Evolutionary conservation across 192 early-diverging fungal species (phyloP).

Genomic region (Rhizoclosmatium sp.): DNA sequence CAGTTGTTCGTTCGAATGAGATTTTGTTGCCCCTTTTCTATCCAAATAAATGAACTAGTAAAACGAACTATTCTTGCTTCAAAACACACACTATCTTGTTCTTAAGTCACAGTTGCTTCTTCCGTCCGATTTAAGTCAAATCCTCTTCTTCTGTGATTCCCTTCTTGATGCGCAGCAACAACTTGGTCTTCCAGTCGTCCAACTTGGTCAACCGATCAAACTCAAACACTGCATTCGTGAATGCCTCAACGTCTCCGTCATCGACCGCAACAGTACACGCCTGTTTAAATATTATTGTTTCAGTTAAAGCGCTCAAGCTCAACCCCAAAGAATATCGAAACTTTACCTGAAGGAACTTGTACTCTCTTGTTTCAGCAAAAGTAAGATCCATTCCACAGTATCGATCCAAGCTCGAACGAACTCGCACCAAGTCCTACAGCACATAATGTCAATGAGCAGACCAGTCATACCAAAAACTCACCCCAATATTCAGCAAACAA

Average conservation of each 20-base stretch:
- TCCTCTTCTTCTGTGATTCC: constrained; percentile 55
- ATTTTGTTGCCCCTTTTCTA: no score
- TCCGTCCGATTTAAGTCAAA: constrained; percentile 4
- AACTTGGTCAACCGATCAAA: constrained; percentile 91
- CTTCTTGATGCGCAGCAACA: constrained; percentile 88
- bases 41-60: no score
- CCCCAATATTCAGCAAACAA: constrained; percentile 83
- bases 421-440: constrained; percentile 76
- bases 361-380: constrained; percentile 88
- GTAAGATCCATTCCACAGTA: constrained; percentile 90
- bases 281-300: constrained; percentile 43
- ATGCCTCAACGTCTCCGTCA: constrained; percentile 80
- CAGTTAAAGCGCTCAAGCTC: not conserved
- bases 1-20: no score
- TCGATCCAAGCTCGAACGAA: constrained; percentile 77
- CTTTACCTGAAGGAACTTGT: constrained; percentile 59
- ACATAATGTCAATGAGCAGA: constrained; percentile 3
- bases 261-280: constrained; percentile 78
- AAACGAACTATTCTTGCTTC: no score
- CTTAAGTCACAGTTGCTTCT: not conserved
- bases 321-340: not conserved
- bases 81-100: no score
- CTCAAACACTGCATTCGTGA: constrained; percentile 80
- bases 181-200: constrained; percentile 96
- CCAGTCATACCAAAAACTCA: constrained; percentile 41